Evolutionary conservation across 2,329 filamentous ascomycete genomes (phyloP).

Genomic region (Hypoxylon sp.): DNA sequence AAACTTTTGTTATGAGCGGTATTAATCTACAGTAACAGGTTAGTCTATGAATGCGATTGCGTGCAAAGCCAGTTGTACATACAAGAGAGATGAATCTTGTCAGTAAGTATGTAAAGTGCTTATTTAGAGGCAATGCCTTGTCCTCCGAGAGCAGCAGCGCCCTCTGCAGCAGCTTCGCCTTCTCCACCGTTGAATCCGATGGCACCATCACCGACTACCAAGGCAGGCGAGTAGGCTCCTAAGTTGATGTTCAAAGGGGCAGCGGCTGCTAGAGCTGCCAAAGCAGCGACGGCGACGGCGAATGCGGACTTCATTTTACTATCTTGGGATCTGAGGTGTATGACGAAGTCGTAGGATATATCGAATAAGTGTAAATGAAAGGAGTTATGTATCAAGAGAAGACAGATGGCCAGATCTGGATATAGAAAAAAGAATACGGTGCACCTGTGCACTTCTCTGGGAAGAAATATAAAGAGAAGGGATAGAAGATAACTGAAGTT

Average conservation of each 20-base stretch:
- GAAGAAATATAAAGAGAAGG: slow-evolving; percentile 15
- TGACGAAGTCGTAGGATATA: not conserved
- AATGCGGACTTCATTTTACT: slow-evolving; percentile 50
- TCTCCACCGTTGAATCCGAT: slow-evolving; percentile 59
- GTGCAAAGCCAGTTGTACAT: not conserved
- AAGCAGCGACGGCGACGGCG: slow-evolving; percentile 50
- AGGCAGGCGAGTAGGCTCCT: slow-evolving; percentile 55
- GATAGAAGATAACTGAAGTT: slow-evolving; percentile 33
- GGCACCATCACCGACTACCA: slow-evolving; percentile 61
- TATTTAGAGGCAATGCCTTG: slow-evolving; percentile 26
- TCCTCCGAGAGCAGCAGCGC: slow-evolving; percentile 38
- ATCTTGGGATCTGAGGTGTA: slow-evolving; percentile 42
- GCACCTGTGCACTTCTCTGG: slow-evolving; percentile 49
- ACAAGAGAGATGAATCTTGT: slow-evolving; percentile 3
- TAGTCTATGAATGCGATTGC: slow-evolving; percentile 5
- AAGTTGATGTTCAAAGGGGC: slow-evolving; percentile 56
- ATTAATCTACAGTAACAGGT: slow-evolving; percentile 25
- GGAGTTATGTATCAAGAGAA: slow-evolving; percentile 13
- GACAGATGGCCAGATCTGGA: slow-evolving; percentile 43
- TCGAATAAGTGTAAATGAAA: not conserved
- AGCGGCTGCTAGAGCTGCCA: slow-evolving; percentile 52
- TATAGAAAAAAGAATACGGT: slow-evolving; percentile 32
- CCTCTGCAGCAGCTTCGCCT: slow-evolving; percentile 39
- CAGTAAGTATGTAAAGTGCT: not conserved
- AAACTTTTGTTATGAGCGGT: slow-evolving; percentile 3